Percentiles rank a stretch among this genome's conserved stretches.
These are phyloP conservation scores for Neofusicoccum ribis DNA, from an alignment of 2,329 filamentous ascomycete species.

Conservation along the genomic window DNA sequence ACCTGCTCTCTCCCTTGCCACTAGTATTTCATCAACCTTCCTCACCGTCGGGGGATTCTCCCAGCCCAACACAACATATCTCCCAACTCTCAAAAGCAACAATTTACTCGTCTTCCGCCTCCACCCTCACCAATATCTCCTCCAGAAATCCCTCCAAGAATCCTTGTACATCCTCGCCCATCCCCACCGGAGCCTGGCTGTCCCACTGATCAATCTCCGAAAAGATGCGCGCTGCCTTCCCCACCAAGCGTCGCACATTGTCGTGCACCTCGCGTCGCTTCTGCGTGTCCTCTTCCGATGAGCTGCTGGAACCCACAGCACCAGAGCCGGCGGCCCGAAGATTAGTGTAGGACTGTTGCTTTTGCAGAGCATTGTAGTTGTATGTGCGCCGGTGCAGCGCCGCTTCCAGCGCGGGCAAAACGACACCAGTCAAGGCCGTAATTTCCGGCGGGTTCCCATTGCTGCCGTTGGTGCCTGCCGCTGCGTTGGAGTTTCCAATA, in stretches of 20 bases:
- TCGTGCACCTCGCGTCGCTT: constrained; percentile 69
- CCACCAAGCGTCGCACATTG: constrained; percentile 75
- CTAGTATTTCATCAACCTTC: neutral
- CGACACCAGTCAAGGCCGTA: constrained; percentile 85
- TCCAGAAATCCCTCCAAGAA: constrained; percentile 92
- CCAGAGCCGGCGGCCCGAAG: neutral
- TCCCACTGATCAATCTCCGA: constrained; percentile 90
- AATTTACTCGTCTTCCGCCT: constrained; percentile 71
- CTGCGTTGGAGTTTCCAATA: constrained; percentile 18
- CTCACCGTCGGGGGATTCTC: too few species aligned
- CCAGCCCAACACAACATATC: neutral
- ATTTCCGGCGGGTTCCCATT: constrained; percentile 59
- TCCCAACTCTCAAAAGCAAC: neutral
- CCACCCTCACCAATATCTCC: constrained; percentile 88
- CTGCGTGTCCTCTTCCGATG: constrained; percentile 25
- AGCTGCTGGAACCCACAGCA: neutral
- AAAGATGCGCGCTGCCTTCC: constrained; percentile 79
- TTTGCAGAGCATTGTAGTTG: constrained; percentile 59
- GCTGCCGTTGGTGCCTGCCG: neutral
- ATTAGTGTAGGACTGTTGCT: constrained; percentile 21
- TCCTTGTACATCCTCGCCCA: constrained; percentile 86
- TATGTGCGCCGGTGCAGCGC: constrained; percentile 76
- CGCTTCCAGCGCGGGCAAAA: constrained; percentile 88
- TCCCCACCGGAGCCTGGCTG: constrained; percentile 81
- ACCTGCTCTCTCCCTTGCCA: neutral